Evolutionary conservation across 2,329 filamentous ascomycete genomes (phyloP).

Genomic region (Trichoderma simmonsii): DNA sequence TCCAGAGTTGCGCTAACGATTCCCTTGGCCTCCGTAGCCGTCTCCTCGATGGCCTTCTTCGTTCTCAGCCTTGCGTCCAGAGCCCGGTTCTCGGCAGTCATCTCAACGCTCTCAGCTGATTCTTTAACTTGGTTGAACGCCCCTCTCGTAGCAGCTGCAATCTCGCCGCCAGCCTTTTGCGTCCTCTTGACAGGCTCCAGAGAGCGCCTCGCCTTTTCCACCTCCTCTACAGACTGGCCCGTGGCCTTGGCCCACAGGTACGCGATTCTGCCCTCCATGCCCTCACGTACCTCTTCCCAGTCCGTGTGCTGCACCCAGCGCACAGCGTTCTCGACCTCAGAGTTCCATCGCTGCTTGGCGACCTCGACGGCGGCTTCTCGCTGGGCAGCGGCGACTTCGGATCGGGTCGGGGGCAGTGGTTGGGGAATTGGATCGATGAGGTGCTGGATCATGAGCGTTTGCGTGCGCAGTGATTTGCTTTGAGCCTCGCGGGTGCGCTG

Average conservation of each 20-base stretch:
- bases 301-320: slow-evolving; percentile 63
- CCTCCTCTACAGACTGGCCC: slow-evolving; percentile 32
- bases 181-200: slow-evolving; percentile 35
- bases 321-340: slow-evolving; percentile 65
- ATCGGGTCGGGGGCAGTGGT: slow-evolving; percentile 47
- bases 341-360: slow-evolving; percentile 76
- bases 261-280: slow-evolving; percentile 48
- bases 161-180: slow-evolving; percentile 27
- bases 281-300: slow-evolving; percentile 61
- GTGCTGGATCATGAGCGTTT: slow-evolving; percentile 52
- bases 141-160: slow-evolving; percentile 37
- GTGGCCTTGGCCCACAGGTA: slow-evolving; percentile 44
- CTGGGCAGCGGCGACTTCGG: slow-evolving; percentile 49
- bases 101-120: slow-evolving; percentile 27
- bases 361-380: slow-evolving; percentile 59
- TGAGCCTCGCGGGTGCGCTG: slow-evolving; percentile 63
- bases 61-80: slow-evolving; percentile 28
- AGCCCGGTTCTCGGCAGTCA: slow-evolving; percentile 28
- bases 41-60: slow-evolving; percentile 28
- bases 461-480: slow-evolving; percentile 53
- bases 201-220: slow-evolving; percentile 28
- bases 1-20: slow-evolving; percentile 40
- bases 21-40: slow-evolving; percentile 36
- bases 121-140: slow-evolving; percentile 33
- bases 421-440: slow-evolving; percentile 49